Evolutionary conservation across 208 protist genomes (phyloP).

Genomic region (Trypanosoma lewisi): DNA sequence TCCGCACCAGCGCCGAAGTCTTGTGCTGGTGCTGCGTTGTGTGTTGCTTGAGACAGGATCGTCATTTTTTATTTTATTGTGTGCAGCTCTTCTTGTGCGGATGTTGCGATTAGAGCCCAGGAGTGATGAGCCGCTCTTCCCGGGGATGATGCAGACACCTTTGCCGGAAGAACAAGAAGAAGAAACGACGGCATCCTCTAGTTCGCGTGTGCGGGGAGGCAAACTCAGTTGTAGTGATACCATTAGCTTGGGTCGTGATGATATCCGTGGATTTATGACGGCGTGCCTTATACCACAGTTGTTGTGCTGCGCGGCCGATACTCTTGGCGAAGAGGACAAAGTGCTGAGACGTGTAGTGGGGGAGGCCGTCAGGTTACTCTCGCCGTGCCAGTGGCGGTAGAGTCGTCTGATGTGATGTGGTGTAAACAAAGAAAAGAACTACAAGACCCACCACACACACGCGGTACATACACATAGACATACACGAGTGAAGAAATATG

Average conservation of each 20-base stretch:
- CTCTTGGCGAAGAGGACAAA: constrained; percentile 21
- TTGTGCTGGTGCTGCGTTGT: constrained; percentile 40
- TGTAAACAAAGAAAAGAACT: no score
- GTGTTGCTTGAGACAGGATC: constrained; percentile 29
- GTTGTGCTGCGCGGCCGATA: constrained; percentile 14
- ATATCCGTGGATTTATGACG: constrained; percentile 17
- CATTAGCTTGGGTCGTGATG: constrained; percentile 10
- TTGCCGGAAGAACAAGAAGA: no score
- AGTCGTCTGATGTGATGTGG: not conserved
- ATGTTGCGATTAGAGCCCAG: not conserved
- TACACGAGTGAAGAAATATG: no score
- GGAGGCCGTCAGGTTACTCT: constrained; percentile 9
- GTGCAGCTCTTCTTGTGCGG: constrained; percentile 19
- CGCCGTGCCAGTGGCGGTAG: constrained; percentile 10
- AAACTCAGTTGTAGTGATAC: constrained; percentile 2
- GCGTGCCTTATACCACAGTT: constrained; percentile 17
- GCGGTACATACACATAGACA: no score
- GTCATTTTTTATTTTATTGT: constrained; percentile 12
- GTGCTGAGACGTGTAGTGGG: constrained; percentile 4
- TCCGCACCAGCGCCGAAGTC: constrained; percentile 47
- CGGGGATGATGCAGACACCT: not conserved
- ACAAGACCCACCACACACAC: no score
- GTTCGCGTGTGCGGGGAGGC: not conserved
- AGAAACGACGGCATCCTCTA: no score
- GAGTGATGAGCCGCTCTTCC: not conserved